Base-by-base conservation (phyloP, 345 rosid species). In the Hibiscus tridactylites region DNA sequence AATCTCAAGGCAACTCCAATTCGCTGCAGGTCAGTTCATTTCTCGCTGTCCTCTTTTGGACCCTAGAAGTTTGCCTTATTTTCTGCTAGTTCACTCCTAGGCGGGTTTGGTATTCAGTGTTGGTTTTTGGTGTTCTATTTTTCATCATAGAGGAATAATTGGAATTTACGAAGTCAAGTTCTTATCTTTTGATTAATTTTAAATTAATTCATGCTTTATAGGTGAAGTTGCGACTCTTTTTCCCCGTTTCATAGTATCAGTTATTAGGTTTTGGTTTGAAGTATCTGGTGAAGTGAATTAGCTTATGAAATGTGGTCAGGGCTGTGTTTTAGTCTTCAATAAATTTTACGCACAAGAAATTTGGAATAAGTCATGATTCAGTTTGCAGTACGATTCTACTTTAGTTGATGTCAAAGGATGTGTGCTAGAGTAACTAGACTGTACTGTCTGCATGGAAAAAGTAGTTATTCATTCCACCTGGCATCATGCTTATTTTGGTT, bases 21-120 rank as follows among this genome's bases (percentile, higher is more conserved):
- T 77, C 97, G 86, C 81, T 95, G 96, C 97, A 93, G 96, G 98
- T 91, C 3, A 71, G 88, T 74, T 63, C 24, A n/a, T 79, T 17
- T 65, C 13, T 64, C 65, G 78, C 53, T 59, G 61, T 61, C 58
- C 75, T 74, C 24, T 21, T 68, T 13, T 72, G 74, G 58, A 28
- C 76, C 78, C 80, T 73, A 61, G 68, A 75, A 65, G 60, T 74
- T 72, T 50, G 50, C 71, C 60, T 61, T 68, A 58, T 46, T 62
- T 68, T 50, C 17, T 47, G 9, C 53, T 66, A 29, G 29, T 53
- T 29, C 19, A 33, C 77, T 65, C 42, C 52, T 24, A 63, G 74
- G 53, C 24, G 24, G 65, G 39, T 58, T 42, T 12, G 39, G 11
- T 47, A 1, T 50, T 56, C 24, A 33, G 60, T 73, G 63, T 60